Evolutionary conservation across 2,329 filamentous ascomycete species (phyloP), one percentile per base, ranked within the genome.

Genomic region (Cryphonectria radicalis): DNA sequence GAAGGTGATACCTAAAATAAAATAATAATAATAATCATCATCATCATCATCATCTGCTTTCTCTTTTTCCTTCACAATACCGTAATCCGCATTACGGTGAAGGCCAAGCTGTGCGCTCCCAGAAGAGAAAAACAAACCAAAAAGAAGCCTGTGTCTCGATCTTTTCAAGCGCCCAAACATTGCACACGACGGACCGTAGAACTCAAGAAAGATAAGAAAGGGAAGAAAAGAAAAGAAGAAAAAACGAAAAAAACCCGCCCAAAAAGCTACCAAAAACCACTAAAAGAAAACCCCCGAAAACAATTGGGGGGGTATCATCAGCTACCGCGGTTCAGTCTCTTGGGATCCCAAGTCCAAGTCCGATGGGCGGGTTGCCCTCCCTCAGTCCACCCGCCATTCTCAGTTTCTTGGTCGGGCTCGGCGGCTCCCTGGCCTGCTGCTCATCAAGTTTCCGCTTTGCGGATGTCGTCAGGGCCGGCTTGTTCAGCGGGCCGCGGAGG

Each of bases 391-490:
- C 82, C 17, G 81, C 83, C 22, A 84, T 80, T 35, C 85, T 81
- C 67, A 83, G 77, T 79, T 84, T 89, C 79, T 89, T 89, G 0
- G 83, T 79, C 40, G 87, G 86, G 75, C 85, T 88, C 7, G 79
- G 79, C 40, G 81, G 77, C 14, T 78, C 77, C 37, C 82, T 78
- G 59, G 77, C 73, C 43, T 79, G 77, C 3, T 81, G 77, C 3
- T 81, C 81, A 14, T 74, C 74, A 53, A 85, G 84, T 78, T 88
- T 88, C 69, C 87, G 83, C 81, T 89, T 89, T 66, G 86, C 86
- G 17, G 63, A 42, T 11, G 25, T 37, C 1, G 69, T 60, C 40
- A 78, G 67, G 0, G 81, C 82, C 19, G 80, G 78, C 74, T 83
- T 84, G 67, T 83, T 80, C 19, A 85, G 74, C 11, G 82, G 81